phyloP scores from a whole-genome alignment of 148 eudicot species.

The Camellia japonica region DNA sequence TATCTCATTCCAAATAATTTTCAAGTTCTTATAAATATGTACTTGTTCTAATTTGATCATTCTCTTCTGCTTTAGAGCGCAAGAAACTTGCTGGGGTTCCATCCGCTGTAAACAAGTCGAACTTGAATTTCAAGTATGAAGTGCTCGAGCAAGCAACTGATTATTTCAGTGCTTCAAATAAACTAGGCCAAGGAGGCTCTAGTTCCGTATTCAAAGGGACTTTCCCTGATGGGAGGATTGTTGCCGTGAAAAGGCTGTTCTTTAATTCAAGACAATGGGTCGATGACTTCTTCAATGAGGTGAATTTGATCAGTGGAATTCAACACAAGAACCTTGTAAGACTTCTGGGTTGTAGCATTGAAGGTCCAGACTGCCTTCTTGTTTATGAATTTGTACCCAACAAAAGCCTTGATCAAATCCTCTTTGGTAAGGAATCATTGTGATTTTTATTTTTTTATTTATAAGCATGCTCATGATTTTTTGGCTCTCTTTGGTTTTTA shows the following conservation, averaged over 20 bases:
- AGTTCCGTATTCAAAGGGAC: slow-evolving; percentile 62
- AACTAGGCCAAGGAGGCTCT: slow-evolving; percentile 19
- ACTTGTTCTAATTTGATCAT: not conserved
- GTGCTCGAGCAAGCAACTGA: slow-evolving; percentile 15
- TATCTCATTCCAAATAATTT: not conserved
- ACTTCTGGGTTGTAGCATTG: slow-evolving; percentile 64
- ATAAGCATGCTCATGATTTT: not conserved
- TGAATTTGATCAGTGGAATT: slow-evolving; percentile 53
- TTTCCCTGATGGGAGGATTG: slow-evolving; percentile 38
- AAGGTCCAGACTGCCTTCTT: slow-evolving; percentile 73
- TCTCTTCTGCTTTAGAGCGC: not conserved
- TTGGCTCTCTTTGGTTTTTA: not conserved
- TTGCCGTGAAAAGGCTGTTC: slow-evolving; percentile 68
- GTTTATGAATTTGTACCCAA: slow-evolving; percentile 69
- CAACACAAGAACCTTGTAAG: slow-evolving; percentile 74
- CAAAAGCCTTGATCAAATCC: slow-evolving; percentile 57
- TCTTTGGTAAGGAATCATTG: slow-evolving; percentile 48
- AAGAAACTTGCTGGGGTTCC: not conserved
- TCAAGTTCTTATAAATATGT: not conserved
- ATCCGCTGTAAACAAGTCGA: not conserved
- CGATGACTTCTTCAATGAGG: slow-evolving; percentile 74
- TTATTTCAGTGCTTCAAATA: slow-evolving; percentile 5
- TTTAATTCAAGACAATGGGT: slow-evolving; percentile 58
- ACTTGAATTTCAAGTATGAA: slow-evolving; percentile 14
- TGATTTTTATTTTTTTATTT: too few relatives aligned